Evolutionary conservation across 208 protist genomes (phyloP).

Genomic region (Leishmania major): DNA sequence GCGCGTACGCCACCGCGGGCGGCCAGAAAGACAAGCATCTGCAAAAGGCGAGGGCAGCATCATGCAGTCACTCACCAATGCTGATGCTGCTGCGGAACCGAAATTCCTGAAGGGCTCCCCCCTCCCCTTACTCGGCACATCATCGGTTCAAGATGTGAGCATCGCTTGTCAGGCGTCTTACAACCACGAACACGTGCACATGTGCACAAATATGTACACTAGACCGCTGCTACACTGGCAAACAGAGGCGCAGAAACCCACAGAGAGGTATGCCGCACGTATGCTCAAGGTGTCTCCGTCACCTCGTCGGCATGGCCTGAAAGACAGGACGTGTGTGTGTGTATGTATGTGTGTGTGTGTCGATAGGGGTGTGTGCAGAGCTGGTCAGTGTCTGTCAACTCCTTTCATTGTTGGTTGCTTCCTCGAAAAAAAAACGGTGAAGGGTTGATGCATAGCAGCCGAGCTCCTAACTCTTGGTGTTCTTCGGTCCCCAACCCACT

Average conservation of each 20-base stretch:
- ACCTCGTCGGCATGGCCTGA: background rate
- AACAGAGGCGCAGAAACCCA: background rate
- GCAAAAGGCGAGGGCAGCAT: background rate
- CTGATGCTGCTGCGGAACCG: background rate
- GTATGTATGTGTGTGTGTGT: background rate
- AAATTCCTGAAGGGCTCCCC: background rate
- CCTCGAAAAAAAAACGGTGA: background rate
- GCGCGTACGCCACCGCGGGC: background rate
- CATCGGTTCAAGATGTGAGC: background rate
- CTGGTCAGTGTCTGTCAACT: background rate
- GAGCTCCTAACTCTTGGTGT: too few species aligned
- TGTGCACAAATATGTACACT: background rate
- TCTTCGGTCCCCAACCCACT: background rate
- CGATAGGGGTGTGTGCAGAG: too few species aligned
- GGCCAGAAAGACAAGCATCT: background rate
- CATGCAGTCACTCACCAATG: background rate
- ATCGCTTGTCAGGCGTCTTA: background rate
- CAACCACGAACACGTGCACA: background rate
- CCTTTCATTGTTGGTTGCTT: background rate
- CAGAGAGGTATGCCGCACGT: slow-evolving; percentile 2
- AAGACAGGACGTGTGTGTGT: background rate
- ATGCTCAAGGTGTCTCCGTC: background rate
- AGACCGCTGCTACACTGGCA: background rate
- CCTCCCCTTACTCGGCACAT: background rate
- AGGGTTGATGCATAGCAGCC: background rate